Base-by-base conservation (phyloP, 2,329 filamentous ascomycete species). In the Ophiostoma tasmaniense region DNA sequence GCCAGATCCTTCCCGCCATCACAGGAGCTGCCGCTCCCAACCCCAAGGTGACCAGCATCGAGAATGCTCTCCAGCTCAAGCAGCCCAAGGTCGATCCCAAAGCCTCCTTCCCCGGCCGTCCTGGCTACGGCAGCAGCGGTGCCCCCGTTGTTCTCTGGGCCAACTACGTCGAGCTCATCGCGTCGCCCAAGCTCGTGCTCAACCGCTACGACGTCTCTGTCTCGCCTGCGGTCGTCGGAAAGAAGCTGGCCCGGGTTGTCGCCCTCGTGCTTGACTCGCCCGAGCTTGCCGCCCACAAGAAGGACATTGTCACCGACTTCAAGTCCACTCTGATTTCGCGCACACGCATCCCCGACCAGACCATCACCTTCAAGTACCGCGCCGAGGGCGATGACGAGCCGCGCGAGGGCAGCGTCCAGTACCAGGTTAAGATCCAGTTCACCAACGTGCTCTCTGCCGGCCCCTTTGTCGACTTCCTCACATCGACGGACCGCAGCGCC, bases 271-370 rank as follows among this genome's bases (percentile, higher is more conserved):
- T 77, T 3, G 73, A 73, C 28, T 66, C 73, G 33, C 70, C 70
- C 2, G 70, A 74, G n/a, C 64, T 78, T 5, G 68, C 68, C 0
- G 25, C 68, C 0, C 50, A 67, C 59, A 66, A 66, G 3, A 50
- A 62, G 14, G 72, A 75, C 66, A 68, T 79, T 3, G 76, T 76
- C 17, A 77, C 76, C 1, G 78, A 79, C 68, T 79, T 78, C 71
- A 75, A 71, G 69, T 74, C 76, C 1, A 78, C 74, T 0, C 68
- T 80, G 1, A 72, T 80, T 37, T 73, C 77, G 6, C 73, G 72
- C 1, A 68, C 52, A 13, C 70, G 73, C 30, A 67, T 79, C 8
- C 64, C 69, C 2, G 68, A 70, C 52, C 66, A 67, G n/a, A 28
- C 61, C 8, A 30, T 66, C 11, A 30, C 50, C 0, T 37, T 77